phyloP scores from a whole-genome alignment of 129 eudicot species.

The Centrapalus pauciflorus region DNA sequence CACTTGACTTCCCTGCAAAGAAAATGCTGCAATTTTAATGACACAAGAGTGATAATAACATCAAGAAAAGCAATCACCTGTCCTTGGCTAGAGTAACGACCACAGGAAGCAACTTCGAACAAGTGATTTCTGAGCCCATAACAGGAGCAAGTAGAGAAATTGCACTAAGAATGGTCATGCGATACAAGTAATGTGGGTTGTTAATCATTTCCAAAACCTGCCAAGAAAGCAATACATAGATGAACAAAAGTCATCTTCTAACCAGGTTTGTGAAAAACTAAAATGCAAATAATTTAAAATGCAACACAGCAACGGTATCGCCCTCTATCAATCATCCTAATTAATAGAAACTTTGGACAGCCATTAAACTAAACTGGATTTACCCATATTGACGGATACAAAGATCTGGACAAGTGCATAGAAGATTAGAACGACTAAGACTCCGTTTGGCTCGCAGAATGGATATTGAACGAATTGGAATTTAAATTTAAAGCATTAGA shows the following conservation, averaged over 20 bases:
- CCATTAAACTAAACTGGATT: too few relatives aligned
- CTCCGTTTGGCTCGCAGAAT: too few relatives aligned
- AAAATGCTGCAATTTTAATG: background rate
- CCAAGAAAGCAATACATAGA: background rate
- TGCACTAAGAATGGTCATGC: constrained; percentile 89
- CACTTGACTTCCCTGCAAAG: background rate
- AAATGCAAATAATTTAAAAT: too few relatives aligned
- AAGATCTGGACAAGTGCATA: too few relatives aligned
- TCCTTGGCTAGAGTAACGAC: constrained; percentile 73
- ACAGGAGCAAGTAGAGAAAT: constrained; percentile 94
- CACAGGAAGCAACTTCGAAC: constrained; percentile 84
- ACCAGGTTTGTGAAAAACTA: too few relatives aligned
- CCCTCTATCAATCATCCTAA: too few relatives aligned
- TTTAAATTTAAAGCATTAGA: too few relatives aligned
- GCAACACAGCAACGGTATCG: too few relatives aligned
- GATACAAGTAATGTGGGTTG: constrained; percentile 90
- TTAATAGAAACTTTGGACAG: too few relatives aligned
- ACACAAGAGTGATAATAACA: background rate
- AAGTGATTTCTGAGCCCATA: constrained; percentile 90
- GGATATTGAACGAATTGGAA: too few relatives aligned
- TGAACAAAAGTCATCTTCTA: background rate
- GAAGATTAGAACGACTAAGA: too few relatives aligned
- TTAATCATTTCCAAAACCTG: constrained; percentile 91
- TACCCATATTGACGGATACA: too few relatives aligned
- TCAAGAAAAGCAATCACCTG: constrained; percentile 49